A percentile compares a stretch with the other conserved stretches of the same genome.
These are phyloP conservation scores for Cucumis cinereus DNA, from an alignment of 306 rosid species.

Conservation along the genomic window DNA sequence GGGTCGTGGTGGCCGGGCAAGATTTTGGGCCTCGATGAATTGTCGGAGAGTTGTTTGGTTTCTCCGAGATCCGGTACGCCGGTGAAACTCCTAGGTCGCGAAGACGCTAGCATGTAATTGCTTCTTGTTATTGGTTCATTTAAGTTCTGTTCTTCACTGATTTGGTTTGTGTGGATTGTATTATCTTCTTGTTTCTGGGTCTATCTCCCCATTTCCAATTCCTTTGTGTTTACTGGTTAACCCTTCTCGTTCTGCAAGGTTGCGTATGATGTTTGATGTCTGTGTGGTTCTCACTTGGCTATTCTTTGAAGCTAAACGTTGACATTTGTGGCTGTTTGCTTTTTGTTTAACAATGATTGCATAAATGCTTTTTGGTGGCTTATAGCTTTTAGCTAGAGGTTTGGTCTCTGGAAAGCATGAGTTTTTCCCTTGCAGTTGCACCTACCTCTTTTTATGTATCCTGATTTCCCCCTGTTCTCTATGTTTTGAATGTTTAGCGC, in stretches of 20 bases:
- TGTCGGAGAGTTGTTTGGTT: conserved; percentile 72
- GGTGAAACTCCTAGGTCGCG: conserved; percentile 97
- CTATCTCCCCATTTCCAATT: background rate
- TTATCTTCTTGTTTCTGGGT: background rate
- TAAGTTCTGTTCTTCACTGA: background rate
- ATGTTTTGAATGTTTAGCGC: background rate
- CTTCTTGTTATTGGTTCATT: background rate
- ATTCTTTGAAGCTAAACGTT: background rate
- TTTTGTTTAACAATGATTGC: background rate
- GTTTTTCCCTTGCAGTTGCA: background rate
- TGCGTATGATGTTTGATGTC: background rate
- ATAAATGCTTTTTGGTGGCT: background rate
- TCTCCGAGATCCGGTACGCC: conserved; percentile 98
- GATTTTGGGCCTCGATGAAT: conserved; percentile 80
- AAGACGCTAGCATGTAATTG: conserved; percentile 97
- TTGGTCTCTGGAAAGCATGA: background rate
- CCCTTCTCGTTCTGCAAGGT: background rate
- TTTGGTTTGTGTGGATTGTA: background rate
- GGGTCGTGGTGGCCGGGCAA: conserved; percentile 99
- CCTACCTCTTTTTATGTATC: background rate
- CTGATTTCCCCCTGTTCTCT: background rate
- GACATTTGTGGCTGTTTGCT: background rate
- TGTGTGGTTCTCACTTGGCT: background rate
- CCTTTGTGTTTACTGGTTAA: background rate
- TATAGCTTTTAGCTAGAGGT: background rate